A percentile compares a stretch with the other conserved stretches of the same genome.
Evolutionary conservation across 2,329 filamentous ascomycete species (phyloP).

Genomic region (Diaporthe citrichinensis): DNA sequence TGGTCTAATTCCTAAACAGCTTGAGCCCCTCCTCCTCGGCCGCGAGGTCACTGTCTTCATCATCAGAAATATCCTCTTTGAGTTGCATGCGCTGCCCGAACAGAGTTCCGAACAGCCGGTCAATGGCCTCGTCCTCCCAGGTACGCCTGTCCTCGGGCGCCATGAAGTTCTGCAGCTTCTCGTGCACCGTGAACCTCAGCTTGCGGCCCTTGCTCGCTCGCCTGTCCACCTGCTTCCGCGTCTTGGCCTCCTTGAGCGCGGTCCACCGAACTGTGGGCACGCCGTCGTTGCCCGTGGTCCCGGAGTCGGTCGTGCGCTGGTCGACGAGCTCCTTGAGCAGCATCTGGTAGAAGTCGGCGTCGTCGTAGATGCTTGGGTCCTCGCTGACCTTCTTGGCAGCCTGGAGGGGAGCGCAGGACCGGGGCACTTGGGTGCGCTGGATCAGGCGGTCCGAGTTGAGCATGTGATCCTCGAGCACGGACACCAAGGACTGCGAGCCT

Average conservation of each 20-base stretch:
- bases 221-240: conserved; percentile 88
- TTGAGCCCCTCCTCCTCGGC: conserved; percentile 68
- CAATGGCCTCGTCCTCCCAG: conserved; percentile 87
- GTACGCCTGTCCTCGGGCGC: conserved; percentile 84
- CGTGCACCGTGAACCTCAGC: conserved; percentile 93
- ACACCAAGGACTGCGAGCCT: conserved; percentile 73
- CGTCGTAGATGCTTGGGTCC: conserved; percentile 83
- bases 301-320: conserved; percentile 81
- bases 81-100: conserved; percentile 79
- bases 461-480: conserved; percentile 78
- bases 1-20: conserved; percentile 62
- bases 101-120: conserved; percentile 81
- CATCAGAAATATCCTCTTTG: conserved; percentile 69
- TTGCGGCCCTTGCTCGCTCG: conserved; percentile 96
- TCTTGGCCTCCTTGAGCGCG: conserved; percentile 82
- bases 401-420: conserved; percentile 83
- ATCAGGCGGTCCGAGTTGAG: conserved; percentile 75
- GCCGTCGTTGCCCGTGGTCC: conserved; percentile 54
- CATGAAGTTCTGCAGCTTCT: conserved; percentile 99
- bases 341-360: conserved; percentile 94
- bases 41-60: conserved; percentile 63
- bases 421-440: conserved; percentile 77
- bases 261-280: conserved; percentile 74
- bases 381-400: conserved; percentile 69
- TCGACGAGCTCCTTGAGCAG: conserved; percentile 94